Evolutionary conservation across 495 filamentous ascomycete genomes (phyloP).

Genomic region (Penicillium manginii): DNA sequence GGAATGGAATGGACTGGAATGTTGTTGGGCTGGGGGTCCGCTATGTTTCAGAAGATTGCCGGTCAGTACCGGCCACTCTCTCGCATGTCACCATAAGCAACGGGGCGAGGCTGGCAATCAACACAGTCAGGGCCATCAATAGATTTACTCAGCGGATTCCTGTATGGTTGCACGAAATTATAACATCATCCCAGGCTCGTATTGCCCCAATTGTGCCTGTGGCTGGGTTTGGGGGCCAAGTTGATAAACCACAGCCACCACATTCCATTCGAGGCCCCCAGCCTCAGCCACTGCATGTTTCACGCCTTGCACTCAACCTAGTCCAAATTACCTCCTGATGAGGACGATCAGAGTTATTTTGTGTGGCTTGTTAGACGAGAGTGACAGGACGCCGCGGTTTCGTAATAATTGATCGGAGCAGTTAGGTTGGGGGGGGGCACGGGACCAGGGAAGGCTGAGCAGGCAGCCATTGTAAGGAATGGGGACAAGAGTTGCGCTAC

Average conservation of each 20-base stretch:
- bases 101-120: background rate
- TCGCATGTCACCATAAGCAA: background rate
- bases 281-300: conserved; percentile 12
- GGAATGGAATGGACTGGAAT: background rate
- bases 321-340: background rate
- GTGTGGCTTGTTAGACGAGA: background rate
- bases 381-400: conserved; percentile 15
- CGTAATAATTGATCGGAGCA: conserved; percentile 8
- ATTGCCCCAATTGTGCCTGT: background rate
- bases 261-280: conserved; percentile 4
- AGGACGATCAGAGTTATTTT: background rate
- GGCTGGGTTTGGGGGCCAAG: background rate
- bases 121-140: background rate
- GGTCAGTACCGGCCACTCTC: background rate
- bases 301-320: background rate
- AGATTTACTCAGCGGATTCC: too few species aligned
- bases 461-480: background rate
- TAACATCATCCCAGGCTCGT: too few species aligned
- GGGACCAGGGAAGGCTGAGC: conserved; percentile 3
- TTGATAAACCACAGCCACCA: conserved; percentile 1
- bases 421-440: background rate
- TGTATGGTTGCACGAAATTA: too few species aligned
- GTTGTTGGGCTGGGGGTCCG: background rate
- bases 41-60: background rate
- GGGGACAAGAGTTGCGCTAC: background rate